Evolutionary conservation across 148 eudicot genomes (phyloP).

Genomic region (Nyssa sinensis): DNA sequence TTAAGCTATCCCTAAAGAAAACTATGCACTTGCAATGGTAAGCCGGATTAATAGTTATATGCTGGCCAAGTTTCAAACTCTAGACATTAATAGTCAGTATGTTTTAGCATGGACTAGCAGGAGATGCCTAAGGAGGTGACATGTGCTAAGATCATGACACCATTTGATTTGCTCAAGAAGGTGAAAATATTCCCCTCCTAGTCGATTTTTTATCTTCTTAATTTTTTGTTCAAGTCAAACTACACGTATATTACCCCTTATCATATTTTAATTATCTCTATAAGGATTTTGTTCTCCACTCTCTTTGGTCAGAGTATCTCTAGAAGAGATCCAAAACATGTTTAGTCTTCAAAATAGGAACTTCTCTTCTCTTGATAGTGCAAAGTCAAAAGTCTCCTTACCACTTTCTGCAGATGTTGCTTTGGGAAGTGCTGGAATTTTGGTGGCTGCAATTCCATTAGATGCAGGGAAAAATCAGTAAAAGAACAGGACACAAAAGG

Average conservation of each 20-base stretch:
- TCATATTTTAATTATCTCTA: too few species aligned
- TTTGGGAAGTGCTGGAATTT: conserved; percentile 20
- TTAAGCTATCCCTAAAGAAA: neutral
- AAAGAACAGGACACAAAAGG: neutral
- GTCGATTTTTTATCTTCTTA: neutral
- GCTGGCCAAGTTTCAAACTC: too few species aligned
- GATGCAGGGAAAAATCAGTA: neutral
- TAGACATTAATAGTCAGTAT: too few species aligned
- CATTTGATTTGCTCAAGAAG: too few species aligned
- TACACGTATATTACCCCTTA: too few species aligned
- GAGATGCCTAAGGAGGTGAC: too few species aligned
- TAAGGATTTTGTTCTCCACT: neutral
- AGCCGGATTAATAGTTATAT: neutral
- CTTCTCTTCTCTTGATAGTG: neutral
- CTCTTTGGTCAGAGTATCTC: neutral
- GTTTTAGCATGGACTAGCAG: too few species aligned
- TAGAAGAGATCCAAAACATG: neutral
- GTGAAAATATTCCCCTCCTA: too few species aligned
- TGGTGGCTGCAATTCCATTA: neutral
- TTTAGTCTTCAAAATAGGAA: neutral
- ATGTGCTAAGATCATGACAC: too few species aligned
- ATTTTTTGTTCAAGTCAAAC: neutral
- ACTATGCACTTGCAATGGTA: neutral
- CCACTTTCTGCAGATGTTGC: conserved; percentile 24
- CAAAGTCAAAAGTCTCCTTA: conserved; percentile 4